These are phyloP conservation scores for Fusarium sp. DNA, from an alignment of 2,329 filamentous ascomycete species.

Conservation along the genomic window DNA sequence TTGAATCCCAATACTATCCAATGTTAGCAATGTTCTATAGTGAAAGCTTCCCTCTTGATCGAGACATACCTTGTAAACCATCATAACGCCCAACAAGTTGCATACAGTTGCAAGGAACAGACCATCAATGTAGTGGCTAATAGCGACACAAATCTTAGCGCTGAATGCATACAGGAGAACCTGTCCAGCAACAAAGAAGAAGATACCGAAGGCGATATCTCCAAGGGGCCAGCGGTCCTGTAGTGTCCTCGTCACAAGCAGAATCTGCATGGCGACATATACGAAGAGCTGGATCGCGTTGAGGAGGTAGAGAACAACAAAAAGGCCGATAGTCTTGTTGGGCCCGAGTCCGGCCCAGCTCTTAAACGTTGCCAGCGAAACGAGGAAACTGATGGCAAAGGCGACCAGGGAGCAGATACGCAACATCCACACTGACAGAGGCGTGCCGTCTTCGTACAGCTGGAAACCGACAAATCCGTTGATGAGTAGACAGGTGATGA, in stretches of 20 bases:
- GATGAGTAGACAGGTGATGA: constrained; percentile 90
- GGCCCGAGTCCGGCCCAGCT: constrained; percentile 87
- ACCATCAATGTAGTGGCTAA: constrained; percentile 93
- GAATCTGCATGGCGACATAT: constrained; percentile 87
- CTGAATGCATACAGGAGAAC: constrained; percentile 93
- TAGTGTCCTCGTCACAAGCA: constrained; percentile 89
- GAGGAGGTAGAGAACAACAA: constrained; percentile 91
- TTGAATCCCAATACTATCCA: constrained; percentile 94
- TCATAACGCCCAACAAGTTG: constrained; percentile 97
- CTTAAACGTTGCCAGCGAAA: constrained; percentile 93
- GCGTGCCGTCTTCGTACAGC: constrained; percentile 96
- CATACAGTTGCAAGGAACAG: constrained; percentile 94
- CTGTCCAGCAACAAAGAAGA: constrained; percentile 93
- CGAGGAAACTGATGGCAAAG: constrained; percentile 87
- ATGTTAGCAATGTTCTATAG: constrained; percentile 10
- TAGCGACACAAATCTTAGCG: constrained; percentile 82
- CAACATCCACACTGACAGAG: constrained; percentile 92
- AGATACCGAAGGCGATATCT: constrained; percentile 88
- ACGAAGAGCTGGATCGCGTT: constrained; percentile 88
- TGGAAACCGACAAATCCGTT: constrained; percentile 99
- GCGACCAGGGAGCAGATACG: constrained; percentile 81
- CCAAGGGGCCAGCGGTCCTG: constrained; percentile 96
- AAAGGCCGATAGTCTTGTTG: constrained; percentile 87
- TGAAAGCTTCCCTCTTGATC: background rate
- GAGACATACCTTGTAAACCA: constrained; percentile 90